phyloP scores from a whole-genome alignment of 1,139 yeast species.

The Nakaseomyces sp. region DNA sequence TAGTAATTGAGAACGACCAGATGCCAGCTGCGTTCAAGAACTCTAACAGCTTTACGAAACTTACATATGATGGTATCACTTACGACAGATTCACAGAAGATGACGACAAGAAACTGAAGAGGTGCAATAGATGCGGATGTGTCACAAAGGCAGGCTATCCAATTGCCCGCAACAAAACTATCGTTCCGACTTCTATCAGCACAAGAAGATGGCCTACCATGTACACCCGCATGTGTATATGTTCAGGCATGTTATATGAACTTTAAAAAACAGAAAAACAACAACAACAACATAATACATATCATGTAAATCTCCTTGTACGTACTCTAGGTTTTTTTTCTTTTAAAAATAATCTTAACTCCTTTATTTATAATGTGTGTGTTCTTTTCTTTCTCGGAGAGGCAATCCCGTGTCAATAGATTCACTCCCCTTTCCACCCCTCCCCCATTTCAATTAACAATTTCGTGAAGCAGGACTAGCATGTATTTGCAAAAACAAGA shows the following conservation, averaged over 20 bases:
- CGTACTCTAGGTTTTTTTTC: no score
- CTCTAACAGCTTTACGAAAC: slow-evolving; percentile 21
- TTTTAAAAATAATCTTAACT: no score
- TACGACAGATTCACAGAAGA: slow-evolving; percentile 22
- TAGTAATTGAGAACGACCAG: slow-evolving; percentile 16
- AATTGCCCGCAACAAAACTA: slow-evolving; percentile 25
- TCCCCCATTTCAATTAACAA: no score
- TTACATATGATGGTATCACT: slow-evolving; percentile 28
- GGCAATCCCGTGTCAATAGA: no score
- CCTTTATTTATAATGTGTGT: no score
- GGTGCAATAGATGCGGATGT: slow-evolving; percentile 32
- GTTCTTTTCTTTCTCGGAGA: no score
- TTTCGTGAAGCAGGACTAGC: no score
- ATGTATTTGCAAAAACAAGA: no score
- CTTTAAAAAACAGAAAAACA: slow-evolving; percentile 8
- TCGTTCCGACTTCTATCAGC: slow-evolving; percentile 28
- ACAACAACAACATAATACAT: no score
- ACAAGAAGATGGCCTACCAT: slow-evolving; percentile 33
- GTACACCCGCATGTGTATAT: slow-evolving; percentile 30
- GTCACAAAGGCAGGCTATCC: slow-evolving; percentile 31
- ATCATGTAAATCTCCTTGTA: no score
- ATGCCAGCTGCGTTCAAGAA: slow-evolving; percentile 13
- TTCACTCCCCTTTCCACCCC: no score
- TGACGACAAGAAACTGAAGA: slow-evolving; percentile 22
- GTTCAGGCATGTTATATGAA: slow-evolving; percentile 31